A percentile compares a stretch with the other conserved stretches of the same genome.
phyloP scores from a whole-genome alignment of 257 asterid species.

The Nicotiana paniculata region DNA sequence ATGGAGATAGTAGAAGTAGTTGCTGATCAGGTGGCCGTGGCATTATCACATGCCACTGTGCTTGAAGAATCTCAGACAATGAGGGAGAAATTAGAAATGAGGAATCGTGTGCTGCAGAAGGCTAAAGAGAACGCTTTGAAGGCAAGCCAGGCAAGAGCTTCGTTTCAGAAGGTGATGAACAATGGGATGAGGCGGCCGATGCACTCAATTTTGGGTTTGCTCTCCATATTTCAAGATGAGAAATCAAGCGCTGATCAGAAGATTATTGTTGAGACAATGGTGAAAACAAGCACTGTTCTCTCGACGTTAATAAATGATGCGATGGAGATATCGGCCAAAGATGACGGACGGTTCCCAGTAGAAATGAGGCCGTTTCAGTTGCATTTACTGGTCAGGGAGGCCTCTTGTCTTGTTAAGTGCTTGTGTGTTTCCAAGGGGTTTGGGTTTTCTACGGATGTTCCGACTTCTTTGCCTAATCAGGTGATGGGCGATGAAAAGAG shows the following conservation, averaged over 20 bases:
- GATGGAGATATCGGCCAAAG: constrained; percentile 43
- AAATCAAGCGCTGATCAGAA: constrained; percentile 29
- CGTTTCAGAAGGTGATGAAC: constrained; percentile 42
- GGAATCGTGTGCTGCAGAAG: constrained; percentile 29
- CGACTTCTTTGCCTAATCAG: constrained; percentile 30
- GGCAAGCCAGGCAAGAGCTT: constrained; percentile 39
- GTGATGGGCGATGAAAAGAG: constrained; percentile 43
- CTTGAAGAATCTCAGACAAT: constrained; percentile 40
- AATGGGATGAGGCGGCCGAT: constrained; percentile 47
- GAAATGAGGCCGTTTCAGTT: constrained; percentile 32
- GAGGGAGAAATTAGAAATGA: constrained; percentile 34
- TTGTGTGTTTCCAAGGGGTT: constrained; percentile 30
- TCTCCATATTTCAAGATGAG: constrained; percentile 27
- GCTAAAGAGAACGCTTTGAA: constrained; percentile 38
- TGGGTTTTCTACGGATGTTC: constrained; percentile 30
- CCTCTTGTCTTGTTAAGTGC: constrained; percentile 39
- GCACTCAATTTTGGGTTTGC: constrained; percentile 38
- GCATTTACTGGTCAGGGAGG: constrained; percentile 31
- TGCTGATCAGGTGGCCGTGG: constrained; percentile 52
- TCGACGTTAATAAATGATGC: constrained; percentile 36
- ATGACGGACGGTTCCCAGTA: constrained; percentile 36
- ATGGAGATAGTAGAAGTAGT: constrained; percentile 48
- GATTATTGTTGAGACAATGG: constrained; percentile 30
- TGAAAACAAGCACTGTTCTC: constrained; percentile 28
- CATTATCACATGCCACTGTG: constrained; percentile 41